Evolutionary conservation across 2,329 filamentous ascomycete species (phyloP).

Genomic region (Simplicillium sp.): DNA sequence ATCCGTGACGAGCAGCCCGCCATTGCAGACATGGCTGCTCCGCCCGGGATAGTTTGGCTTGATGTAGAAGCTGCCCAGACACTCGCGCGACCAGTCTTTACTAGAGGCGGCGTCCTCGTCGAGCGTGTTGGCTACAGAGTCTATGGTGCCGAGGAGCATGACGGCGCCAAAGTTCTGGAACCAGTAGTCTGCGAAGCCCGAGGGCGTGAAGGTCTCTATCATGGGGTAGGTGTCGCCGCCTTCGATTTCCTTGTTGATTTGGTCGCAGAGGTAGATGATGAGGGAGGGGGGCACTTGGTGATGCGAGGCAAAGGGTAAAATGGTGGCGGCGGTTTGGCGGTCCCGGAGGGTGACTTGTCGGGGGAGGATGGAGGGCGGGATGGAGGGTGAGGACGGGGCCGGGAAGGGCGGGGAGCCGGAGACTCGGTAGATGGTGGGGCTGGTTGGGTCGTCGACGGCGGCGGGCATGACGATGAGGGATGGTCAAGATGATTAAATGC

Average conservation of each 20-base stretch:
- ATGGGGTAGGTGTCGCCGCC: conserved; percentile 89
- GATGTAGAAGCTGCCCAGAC: conserved; percentile 86
- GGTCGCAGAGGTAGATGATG: conserved; percentile 68
- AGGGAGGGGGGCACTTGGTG: conserved; percentile 68
- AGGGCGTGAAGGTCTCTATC: conserved; percentile 64
- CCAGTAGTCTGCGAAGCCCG: conserved; percentile 76
- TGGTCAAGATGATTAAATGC: not conserved
- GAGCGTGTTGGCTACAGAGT: conserved; percentile 44
- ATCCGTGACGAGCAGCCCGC: conserved; percentile 66
- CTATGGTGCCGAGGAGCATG: conserved; percentile 74
- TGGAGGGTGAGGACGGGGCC: conserved; percentile 47
- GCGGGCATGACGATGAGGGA: conserved; percentile 52
- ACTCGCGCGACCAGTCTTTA: conserved; percentile 70
- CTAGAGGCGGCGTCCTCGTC: conserved; percentile 27
- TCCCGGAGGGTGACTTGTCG: conserved; percentile 76
- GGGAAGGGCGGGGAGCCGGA: conserved; percentile 59
- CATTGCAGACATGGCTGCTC: conserved; percentile 87
- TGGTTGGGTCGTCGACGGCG: conserved; percentile 67
- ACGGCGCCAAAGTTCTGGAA: conserved; percentile 84
- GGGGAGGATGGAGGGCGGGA: conserved; percentile 61
- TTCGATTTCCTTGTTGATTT: conserved; percentile 84
- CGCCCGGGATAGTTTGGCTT: conserved; percentile 89
- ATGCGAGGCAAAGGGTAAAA: conserved; percentile 73
- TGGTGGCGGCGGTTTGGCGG: conserved; percentile 71
- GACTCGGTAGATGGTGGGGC: conserved; percentile 60